Evolutionary conservation across 2,329 filamentous ascomycete species (phyloP).

Genomic region (Colletotrichum sublineola): DNA sequence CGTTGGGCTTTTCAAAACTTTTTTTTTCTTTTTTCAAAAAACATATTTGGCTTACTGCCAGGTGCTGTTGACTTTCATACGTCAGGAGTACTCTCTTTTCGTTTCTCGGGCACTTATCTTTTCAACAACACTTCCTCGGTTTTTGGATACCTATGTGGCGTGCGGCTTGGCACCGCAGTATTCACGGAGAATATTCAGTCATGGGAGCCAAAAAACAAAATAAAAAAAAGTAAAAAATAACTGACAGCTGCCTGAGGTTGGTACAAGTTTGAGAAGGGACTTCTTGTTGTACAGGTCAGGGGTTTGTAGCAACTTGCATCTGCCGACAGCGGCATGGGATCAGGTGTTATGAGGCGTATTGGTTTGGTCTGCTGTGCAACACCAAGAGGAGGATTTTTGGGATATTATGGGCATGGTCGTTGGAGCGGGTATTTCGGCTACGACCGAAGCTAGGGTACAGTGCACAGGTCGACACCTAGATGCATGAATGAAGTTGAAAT

Average conservation of each 20-base stretch:
- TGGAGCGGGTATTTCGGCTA: constrained; percentile 16
- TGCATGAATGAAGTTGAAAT: constrained; percentile 14
- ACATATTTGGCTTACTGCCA: background rate
- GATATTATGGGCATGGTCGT: constrained; percentile 26
- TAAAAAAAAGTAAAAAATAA: background rate
- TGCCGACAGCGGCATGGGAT: constrained; percentile 32
- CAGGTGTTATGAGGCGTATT: constrained; percentile 27
- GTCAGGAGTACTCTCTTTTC: constrained; percentile 22
- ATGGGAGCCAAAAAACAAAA: background rate
- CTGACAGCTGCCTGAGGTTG: background rate
- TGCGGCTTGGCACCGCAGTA: constrained; percentile 24
- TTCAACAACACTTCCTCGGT: constrained; percentile 17
- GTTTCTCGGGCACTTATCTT: background rate
- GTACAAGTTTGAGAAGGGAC: constrained; percentile 5
- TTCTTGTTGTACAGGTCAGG: constrained; percentile 22
- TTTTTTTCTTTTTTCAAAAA: background rate
- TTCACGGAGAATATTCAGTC: constrained; percentile 1
- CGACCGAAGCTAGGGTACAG: constrained; percentile 28
- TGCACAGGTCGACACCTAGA: background rate
- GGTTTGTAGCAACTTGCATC: constrained; percentile 22
- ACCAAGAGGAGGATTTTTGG: constrained; percentile 31
- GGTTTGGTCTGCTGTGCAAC: constrained; percentile 4
- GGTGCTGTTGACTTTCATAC: background rate
- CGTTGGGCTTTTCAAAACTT: background rate
- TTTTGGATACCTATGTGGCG: background rate